Conservation (phyloP, 768 basidiomycete genomes). For the Suillus plorans region DNA sequence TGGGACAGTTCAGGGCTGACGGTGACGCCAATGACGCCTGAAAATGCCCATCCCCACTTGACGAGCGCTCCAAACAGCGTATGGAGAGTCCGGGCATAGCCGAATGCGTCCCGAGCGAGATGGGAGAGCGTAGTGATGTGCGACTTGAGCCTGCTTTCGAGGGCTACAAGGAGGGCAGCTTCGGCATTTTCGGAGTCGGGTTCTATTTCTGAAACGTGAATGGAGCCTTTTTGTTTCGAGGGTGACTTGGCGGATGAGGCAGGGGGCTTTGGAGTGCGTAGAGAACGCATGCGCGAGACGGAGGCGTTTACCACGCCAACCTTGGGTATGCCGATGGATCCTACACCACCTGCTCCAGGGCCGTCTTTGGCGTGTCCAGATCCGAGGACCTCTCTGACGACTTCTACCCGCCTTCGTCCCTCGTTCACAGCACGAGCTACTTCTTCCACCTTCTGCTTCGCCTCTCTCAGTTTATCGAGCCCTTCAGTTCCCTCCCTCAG, state of each 20-base stretch:
- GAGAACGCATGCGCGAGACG: constrained; percentile 59
- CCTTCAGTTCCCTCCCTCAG: constrained; percentile 16
- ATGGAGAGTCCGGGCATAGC: constrained; percentile 59
- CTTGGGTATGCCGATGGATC: constrained; percentile 40
- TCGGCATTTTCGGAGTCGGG: constrained; percentile 37
- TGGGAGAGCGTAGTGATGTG: constrained; percentile 58
- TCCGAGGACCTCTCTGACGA: constrained; percentile 72
- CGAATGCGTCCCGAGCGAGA: constrained; percentile 60
- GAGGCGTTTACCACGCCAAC: constrained; percentile 47
- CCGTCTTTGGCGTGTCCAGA: constrained; percentile 34
- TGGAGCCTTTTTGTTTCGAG: constrained; percentile 26
- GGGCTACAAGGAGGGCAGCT: constrained; percentile 49
- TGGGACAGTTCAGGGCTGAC: constrained; percentile 31
- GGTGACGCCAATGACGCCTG: constrained; percentile 62
- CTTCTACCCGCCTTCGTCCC: constrained; percentile 70
- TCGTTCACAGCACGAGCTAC: constrained; percentile 80
- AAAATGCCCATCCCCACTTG: constrained; percentile 66
- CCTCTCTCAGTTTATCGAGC: constrained; percentile 44
- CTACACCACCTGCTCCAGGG: constrained; percentile 40
- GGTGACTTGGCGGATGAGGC: constrained; percentile 17
- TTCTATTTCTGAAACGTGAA: constrained; percentile 8
- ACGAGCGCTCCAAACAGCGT: constrained; percentile 49
- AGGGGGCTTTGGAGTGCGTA: constrained; percentile 31
- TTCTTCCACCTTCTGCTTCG: constrained; percentile 63
- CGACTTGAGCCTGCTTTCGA: constrained; percentile 57